Percentiles rank a stretch among this genome's conserved stretches.
Evolutionary conservation across 306 rosid genomes (phyloP).

Genomic region (Ormosia emarginata): DNA sequence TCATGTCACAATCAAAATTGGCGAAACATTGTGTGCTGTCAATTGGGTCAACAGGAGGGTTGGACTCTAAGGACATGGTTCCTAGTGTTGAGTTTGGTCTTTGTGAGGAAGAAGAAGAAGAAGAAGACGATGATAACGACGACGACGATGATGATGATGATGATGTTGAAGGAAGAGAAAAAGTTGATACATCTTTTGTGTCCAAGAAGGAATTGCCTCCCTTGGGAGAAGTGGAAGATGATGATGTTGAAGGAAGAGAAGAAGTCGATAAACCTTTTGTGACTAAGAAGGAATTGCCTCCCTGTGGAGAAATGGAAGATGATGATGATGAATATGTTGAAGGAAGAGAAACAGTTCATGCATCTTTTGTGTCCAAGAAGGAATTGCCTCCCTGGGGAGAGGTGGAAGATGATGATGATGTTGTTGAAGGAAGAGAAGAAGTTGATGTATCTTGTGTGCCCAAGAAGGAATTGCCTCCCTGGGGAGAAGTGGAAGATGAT

Average conservation of each 20-base stretch:
- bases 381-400: constrained; percentile 47
- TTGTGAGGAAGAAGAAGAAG: constrained; percentile 30
- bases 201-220: constrained; percentile 36
- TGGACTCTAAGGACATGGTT: constrained; percentile 27
- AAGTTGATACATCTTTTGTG: constrained; percentile 20
- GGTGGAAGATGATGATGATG: constrained; percentile 22
- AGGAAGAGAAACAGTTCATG: constrained; percentile 22
- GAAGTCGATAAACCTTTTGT: constrained; percentile 9
- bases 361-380: constrained; percentile 29
- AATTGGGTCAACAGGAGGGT: constrained; percentile 29
- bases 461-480: constrained; percentile 47
- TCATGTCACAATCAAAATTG: constrained; percentile 27
- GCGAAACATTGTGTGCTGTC: background rate
- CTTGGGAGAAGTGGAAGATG: constrained; percentile 31
- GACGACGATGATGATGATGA: constrained; percentile 22
- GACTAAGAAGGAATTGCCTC: constrained; percentile 32
- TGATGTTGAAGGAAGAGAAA: constrained; percentile 28
- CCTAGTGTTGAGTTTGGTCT: constrained; percentile 24
- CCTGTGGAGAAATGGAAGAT: constrained; percentile 48
- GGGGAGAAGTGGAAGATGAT: constrained; percentile 42
- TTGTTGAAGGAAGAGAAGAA: constrained; percentile 18
- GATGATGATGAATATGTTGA: constrained; percentile 17
- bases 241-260: constrained; percentile 10
- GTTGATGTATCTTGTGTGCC: constrained; percentile 13
- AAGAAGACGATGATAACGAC: constrained; percentile 26